Evolutionary conservation across 768 basidiomycete species (phyloP).

Genomic region (Ramaria sp.): DNA sequence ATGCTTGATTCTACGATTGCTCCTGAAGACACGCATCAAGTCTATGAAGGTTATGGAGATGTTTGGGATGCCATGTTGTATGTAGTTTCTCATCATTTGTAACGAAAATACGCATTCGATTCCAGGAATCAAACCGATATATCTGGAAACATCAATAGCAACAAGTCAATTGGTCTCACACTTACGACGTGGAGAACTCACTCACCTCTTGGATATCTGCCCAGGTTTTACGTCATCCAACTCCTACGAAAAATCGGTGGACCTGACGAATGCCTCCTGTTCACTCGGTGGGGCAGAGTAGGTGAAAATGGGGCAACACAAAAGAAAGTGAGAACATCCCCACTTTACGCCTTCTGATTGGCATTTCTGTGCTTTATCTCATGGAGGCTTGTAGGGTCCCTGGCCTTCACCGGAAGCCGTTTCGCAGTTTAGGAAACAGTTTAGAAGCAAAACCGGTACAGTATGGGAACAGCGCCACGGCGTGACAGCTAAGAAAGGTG

Average conservation of each 20-base stretch:
- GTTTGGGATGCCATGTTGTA: constrained; percentile 50
- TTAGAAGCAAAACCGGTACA: constrained; percentile 40
- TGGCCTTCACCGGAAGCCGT: constrained; percentile 30
- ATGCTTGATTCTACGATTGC: background rate
- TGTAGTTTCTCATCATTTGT: background rate
- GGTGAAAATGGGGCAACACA: constrained; percentile 44
- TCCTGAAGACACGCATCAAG: constrained; percentile 38
- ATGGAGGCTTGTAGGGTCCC: constrained; percentile 30
- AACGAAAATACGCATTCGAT: background rate
- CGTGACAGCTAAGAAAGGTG: constrained; percentile 43
- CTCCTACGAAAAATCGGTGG: constrained; percentile 36
- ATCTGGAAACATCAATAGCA: constrained; percentile 29
- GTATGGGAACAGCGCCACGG: constrained; percentile 41
- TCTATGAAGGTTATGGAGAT: constrained; percentile 29
- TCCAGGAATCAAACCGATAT: constrained; percentile 42
- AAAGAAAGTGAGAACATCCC: constrained; percentile 28
- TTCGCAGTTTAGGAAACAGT: constrained; percentile 50
- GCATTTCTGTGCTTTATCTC: background rate
- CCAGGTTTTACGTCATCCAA: constrained; percentile 50
- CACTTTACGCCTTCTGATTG: background rate
- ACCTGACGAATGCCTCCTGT: constrained; percentile 26
- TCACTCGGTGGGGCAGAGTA: constrained; percentile 53
- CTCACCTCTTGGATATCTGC: background rate
- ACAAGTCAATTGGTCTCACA: constrained; percentile 27
- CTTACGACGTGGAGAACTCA: background rate